Percentiles rank a stretch among this genome's conserved stretches.
phyloP scores from a whole-genome alignment of 78 protist species.

The Monosiga brevicollis region DNA sequence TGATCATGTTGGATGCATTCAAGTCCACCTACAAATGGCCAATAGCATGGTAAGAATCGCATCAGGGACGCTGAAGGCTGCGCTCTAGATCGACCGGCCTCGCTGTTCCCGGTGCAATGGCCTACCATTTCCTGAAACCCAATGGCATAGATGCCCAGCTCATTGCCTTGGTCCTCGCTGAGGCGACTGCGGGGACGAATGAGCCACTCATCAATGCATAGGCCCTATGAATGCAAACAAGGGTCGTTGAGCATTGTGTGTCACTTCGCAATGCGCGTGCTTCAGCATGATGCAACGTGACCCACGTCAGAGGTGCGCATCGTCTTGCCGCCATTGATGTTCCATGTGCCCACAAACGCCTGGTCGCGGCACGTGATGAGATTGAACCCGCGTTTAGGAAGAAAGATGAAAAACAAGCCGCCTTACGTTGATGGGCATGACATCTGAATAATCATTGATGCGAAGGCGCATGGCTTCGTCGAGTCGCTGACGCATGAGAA shows the following conservation, averaged over 20 bases:
- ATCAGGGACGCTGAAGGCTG: background rate
- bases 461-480: too few species aligned
- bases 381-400: too few species aligned
- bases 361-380: background rate
- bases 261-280: too few species aligned
- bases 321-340: slow-evolving; percentile 9
- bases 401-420: background rate
- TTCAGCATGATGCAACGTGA: too few species aligned
- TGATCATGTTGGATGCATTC: slow-evolving; percentile 36
- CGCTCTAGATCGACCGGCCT: background rate
- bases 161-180: background rate
- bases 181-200: background rate
- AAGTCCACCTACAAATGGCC: slow-evolving; percentile 13
- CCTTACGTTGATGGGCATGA: slow-evolving; percentile 40
- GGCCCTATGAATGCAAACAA: too few species aligned
- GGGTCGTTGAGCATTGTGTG: too few species aligned
- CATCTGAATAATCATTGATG: too few species aligned
- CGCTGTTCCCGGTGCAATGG: background rate
- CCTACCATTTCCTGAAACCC: slow-evolving; percentile 69
- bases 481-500: slow-evolving; percentile 14
- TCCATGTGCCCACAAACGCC: slow-evolving; percentile 15
- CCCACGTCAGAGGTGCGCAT: background rate
- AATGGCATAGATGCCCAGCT: slow-evolving; percentile 36
- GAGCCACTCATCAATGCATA: too few species aligned
- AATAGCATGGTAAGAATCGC: background rate